A percentile compares a stretch with the other conserved stretches of the same genome.
Evolutionary conservation across 768 basidiomycete genomes (phyloP).

Genomic region (Mycena filopes): DNA sequence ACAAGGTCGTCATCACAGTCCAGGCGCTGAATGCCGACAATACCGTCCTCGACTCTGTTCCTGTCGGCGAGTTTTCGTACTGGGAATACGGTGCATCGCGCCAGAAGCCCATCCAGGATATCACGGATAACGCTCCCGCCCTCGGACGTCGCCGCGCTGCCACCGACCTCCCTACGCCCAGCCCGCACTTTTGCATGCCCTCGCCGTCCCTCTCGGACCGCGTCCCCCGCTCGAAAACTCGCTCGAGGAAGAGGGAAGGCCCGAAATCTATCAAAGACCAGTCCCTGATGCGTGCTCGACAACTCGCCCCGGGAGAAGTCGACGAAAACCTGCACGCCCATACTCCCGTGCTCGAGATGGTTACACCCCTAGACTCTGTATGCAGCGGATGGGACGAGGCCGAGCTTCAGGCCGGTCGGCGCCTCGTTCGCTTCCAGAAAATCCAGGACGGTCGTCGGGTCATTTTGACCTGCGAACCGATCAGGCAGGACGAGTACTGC

Average conservation of each 20-base stretch:
- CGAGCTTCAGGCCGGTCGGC: slow-evolving; percentile 76
- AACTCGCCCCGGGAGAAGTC: slow-evolving; percentile 39
- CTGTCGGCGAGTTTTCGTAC: slow-evolving; percentile 80
- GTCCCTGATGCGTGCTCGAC: slow-evolving; percentile 55
- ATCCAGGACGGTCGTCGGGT: slow-evolving; percentile 81
- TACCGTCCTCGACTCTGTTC: slow-evolving; percentile 68
- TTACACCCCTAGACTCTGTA: slow-evolving; percentile 65
- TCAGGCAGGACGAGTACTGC: slow-evolving; percentile 78
- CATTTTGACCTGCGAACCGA: slow-evolving; percentile 80
- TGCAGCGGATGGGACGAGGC: slow-evolving; percentile 69
- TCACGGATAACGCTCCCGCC: slow-evolving; percentile 9
- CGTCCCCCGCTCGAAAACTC: slow-evolving; percentile 28
- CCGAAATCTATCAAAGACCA: slow-evolving; percentile 48
- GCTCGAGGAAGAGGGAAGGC: slow-evolving; percentile 17
- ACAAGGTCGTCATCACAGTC: slow-evolving; percentile 65
- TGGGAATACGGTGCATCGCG: slow-evolving; percentile 55
- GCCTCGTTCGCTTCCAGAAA: slow-evolving; percentile 88
- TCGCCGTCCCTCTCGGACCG: slow-evolving; percentile 36
- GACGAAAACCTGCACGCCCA: slow-evolving; percentile 58
- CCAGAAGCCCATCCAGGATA: slow-evolving; percentile 17
- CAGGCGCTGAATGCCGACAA: slow-evolving; percentile 69
- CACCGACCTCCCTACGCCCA: slow-evolving; percentile 31
- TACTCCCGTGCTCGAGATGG: slow-evolving; percentile 69
- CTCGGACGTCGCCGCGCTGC: slow-evolving; percentile 29
- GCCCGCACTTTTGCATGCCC: slow-evolving; percentile 25